These are phyloP conservation scores for Corallochytrium limacisporum DNA, from an alignment of 78 protist genomes.

Conservation along the genomic window DNA sequence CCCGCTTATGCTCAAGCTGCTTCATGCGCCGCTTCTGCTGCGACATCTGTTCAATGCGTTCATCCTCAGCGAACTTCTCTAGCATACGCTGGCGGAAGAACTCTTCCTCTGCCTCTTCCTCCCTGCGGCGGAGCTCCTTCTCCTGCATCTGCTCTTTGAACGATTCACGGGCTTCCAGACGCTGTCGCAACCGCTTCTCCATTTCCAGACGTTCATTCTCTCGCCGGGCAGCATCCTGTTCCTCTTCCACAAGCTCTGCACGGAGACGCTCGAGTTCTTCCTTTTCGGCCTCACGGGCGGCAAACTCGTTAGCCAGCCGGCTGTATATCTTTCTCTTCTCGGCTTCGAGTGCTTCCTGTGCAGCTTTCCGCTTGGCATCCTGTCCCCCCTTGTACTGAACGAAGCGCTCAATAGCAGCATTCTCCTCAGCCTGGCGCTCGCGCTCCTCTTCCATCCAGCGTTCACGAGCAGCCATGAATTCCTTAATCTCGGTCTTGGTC, in stretches of 20 bases:
- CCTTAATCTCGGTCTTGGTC: conserved; percentile 1
- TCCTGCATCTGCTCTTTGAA: conserved; percentile 13
- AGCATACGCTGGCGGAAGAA: conserved; percentile 18
- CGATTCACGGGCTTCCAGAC: background rate
- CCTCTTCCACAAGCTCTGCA: background rate
- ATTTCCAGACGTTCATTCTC: background rate
- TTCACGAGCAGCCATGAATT: background rate
- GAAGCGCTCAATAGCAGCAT: background rate
- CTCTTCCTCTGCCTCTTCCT: conserved; percentile 23
- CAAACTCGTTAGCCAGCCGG: conserved; percentile 3
- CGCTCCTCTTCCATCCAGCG: background rate
- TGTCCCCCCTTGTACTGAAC: background rate
- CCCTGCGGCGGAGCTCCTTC: background rate
- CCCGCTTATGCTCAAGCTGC: conserved; percentile 34
- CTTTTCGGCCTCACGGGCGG: background rate
- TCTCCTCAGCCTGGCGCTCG: conserved; percentile 18
- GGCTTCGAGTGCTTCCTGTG: background rate
- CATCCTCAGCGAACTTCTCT: conserved; percentile 55
- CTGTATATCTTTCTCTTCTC: background rate
- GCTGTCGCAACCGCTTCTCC: background rate
- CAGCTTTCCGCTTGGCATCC: background rate
- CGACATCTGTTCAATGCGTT: conserved; percentile 38
- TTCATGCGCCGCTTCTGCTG: conserved; percentile 21
- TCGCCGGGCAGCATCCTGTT: background rate
- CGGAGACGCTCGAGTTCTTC: conserved; percentile 32